A percentile compares a stretch with the other conserved stretches of the same genome.
Conservation (phyloP, 1,284 basidiomycete species). For the Melampsora larici-populina region DNA sequence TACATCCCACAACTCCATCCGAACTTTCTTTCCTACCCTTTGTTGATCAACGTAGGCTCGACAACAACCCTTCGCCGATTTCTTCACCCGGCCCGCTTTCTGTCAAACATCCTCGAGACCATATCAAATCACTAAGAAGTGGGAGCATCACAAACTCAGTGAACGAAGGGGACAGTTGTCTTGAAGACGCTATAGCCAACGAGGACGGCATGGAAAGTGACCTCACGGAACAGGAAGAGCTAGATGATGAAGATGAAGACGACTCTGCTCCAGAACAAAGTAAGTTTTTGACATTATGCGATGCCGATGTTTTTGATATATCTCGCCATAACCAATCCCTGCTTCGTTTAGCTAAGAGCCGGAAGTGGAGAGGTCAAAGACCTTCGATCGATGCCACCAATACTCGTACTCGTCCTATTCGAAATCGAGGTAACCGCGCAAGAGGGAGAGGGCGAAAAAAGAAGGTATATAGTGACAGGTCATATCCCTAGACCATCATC, state of each 20-base stretch:
- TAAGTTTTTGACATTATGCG: neutral
- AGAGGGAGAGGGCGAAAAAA: slow-evolving; percentile 2
- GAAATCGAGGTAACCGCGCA: neutral
- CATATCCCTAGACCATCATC: too few relatives aligned
- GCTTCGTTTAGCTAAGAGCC: neutral
- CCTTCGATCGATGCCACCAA: neutral
- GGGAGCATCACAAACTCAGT: neutral
- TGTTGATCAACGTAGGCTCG: slow-evolving; percentile 15
- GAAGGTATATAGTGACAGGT: neutral
- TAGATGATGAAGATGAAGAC: slow-evolving; percentile 30
- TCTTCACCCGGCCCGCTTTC: slow-evolving; percentile 3
- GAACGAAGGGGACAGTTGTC: neutral
- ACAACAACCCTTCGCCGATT: slow-evolving; percentile 8
- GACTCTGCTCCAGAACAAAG: slow-evolving; percentile 16
- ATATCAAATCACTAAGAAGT: neutral
- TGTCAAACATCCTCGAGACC: neutral
- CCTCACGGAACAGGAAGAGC: slow-evolving; percentile 39
- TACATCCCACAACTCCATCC: slow-evolving; percentile 21
- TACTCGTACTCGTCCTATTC: neutral
- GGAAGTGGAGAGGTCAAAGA: neutral
- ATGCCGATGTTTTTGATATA: neutral
- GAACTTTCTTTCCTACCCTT: slow-evolving; percentile 23
- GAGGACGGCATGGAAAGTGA: slow-evolving; percentile 43
- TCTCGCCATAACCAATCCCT: neutral
- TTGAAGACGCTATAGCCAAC: neutral